These are phyloP conservation scores for Perkinsus olseni DNA, from an alignment of 169 alveolate species.

Conservation along the genomic window DNA sequence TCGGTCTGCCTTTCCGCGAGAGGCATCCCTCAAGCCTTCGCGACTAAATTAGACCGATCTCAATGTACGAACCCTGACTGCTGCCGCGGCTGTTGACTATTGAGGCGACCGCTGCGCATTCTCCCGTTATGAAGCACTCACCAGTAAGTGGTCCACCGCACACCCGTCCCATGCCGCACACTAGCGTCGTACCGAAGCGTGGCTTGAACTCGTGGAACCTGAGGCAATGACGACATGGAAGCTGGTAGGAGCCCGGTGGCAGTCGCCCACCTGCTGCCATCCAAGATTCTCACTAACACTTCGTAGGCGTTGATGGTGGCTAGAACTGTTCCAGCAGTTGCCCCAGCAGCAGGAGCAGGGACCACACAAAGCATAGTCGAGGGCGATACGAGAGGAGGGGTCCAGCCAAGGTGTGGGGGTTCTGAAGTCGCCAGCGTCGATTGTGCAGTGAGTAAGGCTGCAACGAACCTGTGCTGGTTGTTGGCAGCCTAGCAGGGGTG, in stretches of 20 bases:
- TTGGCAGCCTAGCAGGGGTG: neutral
- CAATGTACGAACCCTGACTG: no score
- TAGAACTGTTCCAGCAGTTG: neutral
- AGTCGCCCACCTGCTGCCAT: slow-evolving; percentile 32
- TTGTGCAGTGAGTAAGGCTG: neutral
- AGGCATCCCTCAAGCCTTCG: neutral
- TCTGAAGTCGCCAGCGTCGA: neutral
- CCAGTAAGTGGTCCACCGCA: slow-evolving; percentile 43
- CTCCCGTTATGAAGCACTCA: neutral
- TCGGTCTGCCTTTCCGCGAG: neutral
- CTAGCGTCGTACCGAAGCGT: slow-evolving; percentile 55
- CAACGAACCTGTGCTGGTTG: no score
- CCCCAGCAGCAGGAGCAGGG: neutral
- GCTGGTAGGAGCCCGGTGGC: neutral
- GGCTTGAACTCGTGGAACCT: slow-evolving; percentile 64
- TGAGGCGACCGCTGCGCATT: neutral
- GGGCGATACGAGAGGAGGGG: neutral
- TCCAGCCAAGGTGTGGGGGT: neutral
- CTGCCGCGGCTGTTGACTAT: no score
- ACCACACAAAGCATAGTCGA: neutral
- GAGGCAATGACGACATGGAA: neutral
- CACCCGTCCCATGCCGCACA: slow-evolving; percentile 57
- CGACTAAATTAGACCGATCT: neutral
- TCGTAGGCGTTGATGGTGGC: slow-evolving; percentile 35
- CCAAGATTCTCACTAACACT: slow-evolving; percentile 59